Evolutionary conservation across 2,329 filamentous ascomycete genomes (phyloP).

Genomic region (Fonsecaea monophora): DNA sequence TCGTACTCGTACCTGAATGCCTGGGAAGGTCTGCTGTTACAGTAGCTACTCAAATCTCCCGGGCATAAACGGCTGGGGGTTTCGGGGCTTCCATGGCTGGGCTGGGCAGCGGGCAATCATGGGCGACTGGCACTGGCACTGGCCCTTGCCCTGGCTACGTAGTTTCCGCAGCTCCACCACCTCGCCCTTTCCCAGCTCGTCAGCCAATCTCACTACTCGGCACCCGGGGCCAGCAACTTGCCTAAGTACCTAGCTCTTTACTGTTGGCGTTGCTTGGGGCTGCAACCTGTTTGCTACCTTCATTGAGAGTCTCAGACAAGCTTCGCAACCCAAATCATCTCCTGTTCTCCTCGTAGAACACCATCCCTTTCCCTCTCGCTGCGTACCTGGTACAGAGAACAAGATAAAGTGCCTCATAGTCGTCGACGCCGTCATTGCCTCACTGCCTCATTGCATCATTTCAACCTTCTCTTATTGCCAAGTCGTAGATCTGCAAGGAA

Average conservation of each 20-base stretch:
- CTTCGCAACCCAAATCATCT: too few relatives aligned
- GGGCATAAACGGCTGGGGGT: not conserved
- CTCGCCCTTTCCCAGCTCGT: not conserved
- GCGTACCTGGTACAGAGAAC: not conserved
- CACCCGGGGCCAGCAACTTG: not conserved
- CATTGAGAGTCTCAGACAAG: not conserved
- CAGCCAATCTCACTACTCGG: slow-evolving; percentile 1
- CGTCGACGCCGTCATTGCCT: not conserved
- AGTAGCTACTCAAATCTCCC: not conserved
- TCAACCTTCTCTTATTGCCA: not conserved
- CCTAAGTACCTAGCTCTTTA: not conserved
- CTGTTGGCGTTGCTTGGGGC: not conserved
- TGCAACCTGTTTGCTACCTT: not conserved
- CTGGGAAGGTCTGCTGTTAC: not conserved
- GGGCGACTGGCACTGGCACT: too few relatives aligned
- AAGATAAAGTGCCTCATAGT: not conserved
- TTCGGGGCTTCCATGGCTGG: not conserved
- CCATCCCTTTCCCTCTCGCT: not conserved
- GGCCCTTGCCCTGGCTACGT: not conserved
- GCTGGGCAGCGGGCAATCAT: not conserved
- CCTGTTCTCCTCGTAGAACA: too few relatives aligned
- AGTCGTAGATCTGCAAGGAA: slow-evolving; percentile 7
- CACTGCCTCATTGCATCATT: not conserved
- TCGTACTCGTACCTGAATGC: too few relatives aligned
- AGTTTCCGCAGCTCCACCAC: not conserved